Conservation (phyloP, 2,329 filamentous ascomycete genomes). For the Davidsoniella australis region DNA sequence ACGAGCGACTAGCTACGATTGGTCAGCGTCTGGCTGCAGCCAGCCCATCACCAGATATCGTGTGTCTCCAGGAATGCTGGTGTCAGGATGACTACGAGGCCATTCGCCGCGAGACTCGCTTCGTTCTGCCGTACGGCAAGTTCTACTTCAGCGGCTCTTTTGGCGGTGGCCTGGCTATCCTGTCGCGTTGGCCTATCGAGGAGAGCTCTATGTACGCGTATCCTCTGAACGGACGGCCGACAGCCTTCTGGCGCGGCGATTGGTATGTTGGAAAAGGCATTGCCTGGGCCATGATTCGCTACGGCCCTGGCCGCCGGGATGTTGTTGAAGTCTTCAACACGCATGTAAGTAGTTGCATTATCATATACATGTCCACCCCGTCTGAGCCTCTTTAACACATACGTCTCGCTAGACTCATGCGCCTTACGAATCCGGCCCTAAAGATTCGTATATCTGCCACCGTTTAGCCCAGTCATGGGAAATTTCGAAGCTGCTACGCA, state of each 20-base stretch:
- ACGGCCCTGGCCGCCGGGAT: conserved; percentile 46
- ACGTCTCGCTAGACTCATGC: conserved; percentile 43
- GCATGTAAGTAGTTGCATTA: conserved; percentile 37
- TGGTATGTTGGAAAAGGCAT: conserved; percentile 96
- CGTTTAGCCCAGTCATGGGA: conserved; percentile 90
- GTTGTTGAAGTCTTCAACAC: conserved; percentile 84
- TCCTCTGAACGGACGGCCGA: conserved; percentile 81
- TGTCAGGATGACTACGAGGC: conserved; percentile 66
- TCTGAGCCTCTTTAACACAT: neutral
- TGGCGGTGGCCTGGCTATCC: conserved; percentile 72
- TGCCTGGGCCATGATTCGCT: conserved; percentile 62
- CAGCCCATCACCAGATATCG: conserved; percentile 60
- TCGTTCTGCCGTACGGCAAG: conserved; percentile 74
- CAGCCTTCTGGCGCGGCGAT: conserved; percentile 84
- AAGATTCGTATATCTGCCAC: conserved; percentile 80
- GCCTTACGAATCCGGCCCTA: conserved; percentile 62
- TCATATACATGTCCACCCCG: neutral
- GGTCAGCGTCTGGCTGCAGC: conserved; percentile 57
- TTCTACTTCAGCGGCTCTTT: conserved; percentile 86
- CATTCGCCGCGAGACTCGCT: conserved; percentile 56
- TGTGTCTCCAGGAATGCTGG: conserved; percentile 93
- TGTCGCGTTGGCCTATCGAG: conserved; percentile 83
- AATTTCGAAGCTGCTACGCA: conserved; percentile 73
- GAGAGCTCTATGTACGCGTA: conserved; percentile 77
- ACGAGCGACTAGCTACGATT: conserved; percentile 67